phyloP scores from a whole-genome alignment of 768 basidiomycete genomes.

The Hericium rajendrae region DNA sequence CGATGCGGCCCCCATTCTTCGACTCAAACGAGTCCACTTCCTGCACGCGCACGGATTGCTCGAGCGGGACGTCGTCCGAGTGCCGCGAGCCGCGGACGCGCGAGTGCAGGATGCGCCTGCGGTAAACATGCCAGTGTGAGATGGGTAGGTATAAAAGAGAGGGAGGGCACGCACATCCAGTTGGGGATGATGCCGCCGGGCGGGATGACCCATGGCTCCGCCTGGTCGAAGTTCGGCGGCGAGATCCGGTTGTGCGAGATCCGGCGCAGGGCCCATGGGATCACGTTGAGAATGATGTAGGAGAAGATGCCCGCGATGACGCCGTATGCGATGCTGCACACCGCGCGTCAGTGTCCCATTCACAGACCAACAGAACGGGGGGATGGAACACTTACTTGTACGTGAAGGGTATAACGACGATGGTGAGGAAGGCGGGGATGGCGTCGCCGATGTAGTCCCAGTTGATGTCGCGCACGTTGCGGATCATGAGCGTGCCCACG shows the following conservation, averaged over 20 bases:
- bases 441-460: conserved; percentile 84
- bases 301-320: conserved; percentile 72
- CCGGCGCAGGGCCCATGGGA: conserved; percentile 48
- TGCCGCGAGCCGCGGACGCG: not conserved
- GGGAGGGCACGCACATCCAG: conserved; percentile 42
- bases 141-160: not conserved
- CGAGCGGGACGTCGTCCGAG: not conserved
- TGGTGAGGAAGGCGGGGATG: conserved; percentile 78
- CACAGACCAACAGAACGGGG: not conserved
- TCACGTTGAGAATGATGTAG: conserved; percentile 66
- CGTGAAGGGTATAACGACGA: conserved; percentile 70
- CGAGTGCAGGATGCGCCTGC: not conserved
- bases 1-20: not conserved
- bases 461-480: conserved; percentile 76
- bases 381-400: conserved; percentile 47
- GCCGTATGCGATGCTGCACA: conserved; percentile 72
- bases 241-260: conserved; percentile 46
- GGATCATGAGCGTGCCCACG: conserved; percentile 84
- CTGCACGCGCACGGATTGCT: not conserved
- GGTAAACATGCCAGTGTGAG: not conserved
- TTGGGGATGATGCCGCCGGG: conserved; percentile 57
- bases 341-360: not conserved
- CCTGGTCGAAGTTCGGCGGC: conserved; percentile 52
- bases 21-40: not conserved
- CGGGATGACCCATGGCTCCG: conserved; percentile 66